phyloP scores from a whole-genome alignment of 305 asterid genomes.

The Solanum chacoense region DNA sequence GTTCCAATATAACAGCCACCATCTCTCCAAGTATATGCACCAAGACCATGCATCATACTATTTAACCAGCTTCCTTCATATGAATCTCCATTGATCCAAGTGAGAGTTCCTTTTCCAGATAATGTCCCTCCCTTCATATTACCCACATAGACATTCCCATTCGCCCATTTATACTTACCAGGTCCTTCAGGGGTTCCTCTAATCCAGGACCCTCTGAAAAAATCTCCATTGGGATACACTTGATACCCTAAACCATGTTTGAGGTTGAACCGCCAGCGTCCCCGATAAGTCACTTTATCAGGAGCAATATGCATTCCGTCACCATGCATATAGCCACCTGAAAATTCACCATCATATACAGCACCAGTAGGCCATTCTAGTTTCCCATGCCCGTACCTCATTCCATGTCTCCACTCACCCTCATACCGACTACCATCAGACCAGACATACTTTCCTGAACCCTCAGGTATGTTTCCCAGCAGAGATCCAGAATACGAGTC shows the following conservation, averaged over 20 bases:
- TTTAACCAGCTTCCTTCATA: slow-evolving; percentile 83
- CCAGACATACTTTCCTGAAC: slow-evolving; percentile 73
- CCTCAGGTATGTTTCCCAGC: slow-evolving; percentile 67
- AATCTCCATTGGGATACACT: slow-evolving; percentile 60
- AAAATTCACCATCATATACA: slow-evolving; percentile 76
- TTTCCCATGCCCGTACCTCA: slow-evolving; percentile 78
- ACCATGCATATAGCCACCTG: slow-evolving; percentile 80
- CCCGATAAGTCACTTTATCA: slow-evolving; percentile 47
- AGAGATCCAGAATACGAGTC: slow-evolving; percentile 64
- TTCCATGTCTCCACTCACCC: slow-evolving; percentile 88
- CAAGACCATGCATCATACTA: slow-evolving; percentile 80
- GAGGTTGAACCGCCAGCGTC: slow-evolving; percentile 77
- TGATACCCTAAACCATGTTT: slow-evolving; percentile 94
- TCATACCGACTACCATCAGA: slow-evolving; percentile 76
- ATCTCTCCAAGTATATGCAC: slow-evolving; percentile 72
- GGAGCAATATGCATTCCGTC: slow-evolving; percentile 48
- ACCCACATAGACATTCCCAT: slow-evolving; percentile 77
- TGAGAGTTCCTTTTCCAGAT: slow-evolving; percentile 87
- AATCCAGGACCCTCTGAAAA: slow-evolving; percentile 90
- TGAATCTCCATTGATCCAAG: slow-evolving; percentile 71
- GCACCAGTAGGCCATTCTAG: slow-evolving; percentile 80
- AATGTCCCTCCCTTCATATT: slow-evolving; percentile 72
- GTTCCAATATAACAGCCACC: slow-evolving; percentile 85
- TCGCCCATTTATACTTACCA: slow-evolving; percentile 82
- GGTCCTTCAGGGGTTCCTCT: slow-evolving; percentile 86